These are phyloP conservation scores for Mercurialis annua DNA, from an alignment of 345 rosid genomes.

Conservation along the genomic window DNA sequence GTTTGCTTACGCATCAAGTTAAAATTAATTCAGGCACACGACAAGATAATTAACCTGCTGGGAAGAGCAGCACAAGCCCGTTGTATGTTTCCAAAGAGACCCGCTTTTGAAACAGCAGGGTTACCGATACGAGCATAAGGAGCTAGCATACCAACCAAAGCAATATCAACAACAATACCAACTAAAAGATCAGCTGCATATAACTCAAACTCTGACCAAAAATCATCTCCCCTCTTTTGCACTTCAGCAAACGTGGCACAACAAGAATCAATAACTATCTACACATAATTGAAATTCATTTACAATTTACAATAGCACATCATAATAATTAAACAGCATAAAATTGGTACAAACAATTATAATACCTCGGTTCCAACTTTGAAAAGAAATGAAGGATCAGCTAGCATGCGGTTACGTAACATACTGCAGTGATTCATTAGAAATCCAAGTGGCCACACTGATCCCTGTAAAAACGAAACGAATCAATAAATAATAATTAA, in stretches of 20 bases:
- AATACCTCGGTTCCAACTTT: conserved; percentile 91
- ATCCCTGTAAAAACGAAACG: conserved; percentile 40
- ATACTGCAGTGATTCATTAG: conserved; percentile 60
- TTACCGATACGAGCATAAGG: conserved; percentile 86
- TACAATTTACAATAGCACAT: neutral
- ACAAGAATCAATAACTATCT: conserved; percentile 88
- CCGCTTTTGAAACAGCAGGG: conserved; percentile 48
- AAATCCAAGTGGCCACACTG: conserved; percentile 64
- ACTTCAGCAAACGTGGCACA: conserved; percentile 95
- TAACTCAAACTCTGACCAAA: conserved; percentile 92
- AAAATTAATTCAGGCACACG: too few species aligned
- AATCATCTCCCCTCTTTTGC: conserved; percentile 85
- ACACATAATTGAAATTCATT: conserved; percentile 19
- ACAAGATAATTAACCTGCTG: conserved; percentile 57
- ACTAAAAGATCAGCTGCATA: conserved; percentile 89
- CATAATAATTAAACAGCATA: neutral
- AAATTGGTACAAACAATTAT: neutral
- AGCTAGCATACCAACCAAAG: conserved; percentile 92
- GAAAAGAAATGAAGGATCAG: conserved; percentile 94
- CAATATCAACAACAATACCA: conserved; percentile 76
- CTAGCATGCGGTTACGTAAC: conserved; percentile 87
- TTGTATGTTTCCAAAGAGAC: conserved; percentile 55
- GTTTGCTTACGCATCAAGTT: too few species aligned
- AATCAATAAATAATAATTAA: neutral
- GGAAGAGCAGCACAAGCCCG: conserved; percentile 88